A percentile compares a stretch with the other conserved stretches of the same genome.
These are phyloP conservation scores for Termitomyces sp. DNA, from an alignment of 768 basidiomycete genomes.

Conservation along the genomic window DNA sequence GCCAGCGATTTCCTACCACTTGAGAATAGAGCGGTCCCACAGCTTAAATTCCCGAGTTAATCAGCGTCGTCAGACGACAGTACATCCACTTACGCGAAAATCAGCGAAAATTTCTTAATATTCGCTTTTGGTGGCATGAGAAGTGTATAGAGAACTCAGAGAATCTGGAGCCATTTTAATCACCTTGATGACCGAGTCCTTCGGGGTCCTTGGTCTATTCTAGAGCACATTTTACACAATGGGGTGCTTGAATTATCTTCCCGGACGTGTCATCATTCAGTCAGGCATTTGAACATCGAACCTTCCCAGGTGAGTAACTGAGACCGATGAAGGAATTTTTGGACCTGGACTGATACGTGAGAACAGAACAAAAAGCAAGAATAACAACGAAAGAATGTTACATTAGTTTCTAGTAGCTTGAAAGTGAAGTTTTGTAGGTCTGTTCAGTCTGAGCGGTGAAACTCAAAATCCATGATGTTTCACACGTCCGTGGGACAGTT, in stretches of 20 bases:
- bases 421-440: too few species aligned
- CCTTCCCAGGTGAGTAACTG: too few species aligned
- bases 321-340: too few species aligned
- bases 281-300: too few species aligned
- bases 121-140: slow-evolving; percentile 6
- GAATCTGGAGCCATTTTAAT: neutral
- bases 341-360: too few species aligned
- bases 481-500: neutral
- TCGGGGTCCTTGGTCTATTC: neutral
- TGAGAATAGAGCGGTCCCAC: slow-evolving; percentile 84
- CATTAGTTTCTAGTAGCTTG: too few species aligned
- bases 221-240: neutral
- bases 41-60: slow-evolving; percentile 34
- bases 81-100: neutral
- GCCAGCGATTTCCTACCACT: slow-evolving; percentile 50
- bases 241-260: too few species aligned
- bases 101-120: slow-evolving; percentile 8
- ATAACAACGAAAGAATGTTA: too few species aligned
- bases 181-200: too few species aligned
- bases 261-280: too few species aligned
- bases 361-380: too few species aligned
- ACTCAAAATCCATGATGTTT: neutral
- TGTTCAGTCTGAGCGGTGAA: too few species aligned
- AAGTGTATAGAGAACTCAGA: neutral
- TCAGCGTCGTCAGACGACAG: neutral